Percentiles rank a stretch among this genome's conserved stretches.
Evolutionary conservation across 1,284 basidiomycete species (phyloP).

Genomic region (Chondrostereum purpureum): DNA sequence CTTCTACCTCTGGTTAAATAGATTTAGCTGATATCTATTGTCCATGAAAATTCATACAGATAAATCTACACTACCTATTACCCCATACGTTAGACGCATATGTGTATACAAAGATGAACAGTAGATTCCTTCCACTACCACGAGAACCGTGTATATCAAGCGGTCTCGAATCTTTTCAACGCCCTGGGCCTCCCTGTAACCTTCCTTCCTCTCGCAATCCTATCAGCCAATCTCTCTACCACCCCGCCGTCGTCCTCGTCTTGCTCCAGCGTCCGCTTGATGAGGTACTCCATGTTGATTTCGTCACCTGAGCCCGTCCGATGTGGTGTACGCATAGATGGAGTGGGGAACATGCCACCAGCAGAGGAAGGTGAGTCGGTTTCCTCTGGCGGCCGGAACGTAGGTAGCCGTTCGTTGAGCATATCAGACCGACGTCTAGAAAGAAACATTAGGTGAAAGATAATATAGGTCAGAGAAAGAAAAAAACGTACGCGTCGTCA

Average conservation of each 20-base stretch:
- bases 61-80: background rate
- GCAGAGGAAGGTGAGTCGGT: slow-evolving; percentile 29
- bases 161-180: slow-evolving; percentile 62
- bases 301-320: slow-evolving; percentile 47
- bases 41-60: background rate
- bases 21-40: too few species aligned
- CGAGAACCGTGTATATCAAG: too few species aligned
- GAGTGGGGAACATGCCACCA: slow-evolving; percentile 55
- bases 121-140: background rate
- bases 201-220: slow-evolving; percentile 46
- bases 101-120: background rate
- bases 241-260: slow-evolving; percentile 42
- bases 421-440: slow-evolving; percentile 84
- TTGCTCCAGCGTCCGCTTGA: slow-evolving; percentile 66
- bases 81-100: background rate
- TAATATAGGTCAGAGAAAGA: slow-evolving; percentile 5
- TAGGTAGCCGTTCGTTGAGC: slow-evolving; percentile 88
- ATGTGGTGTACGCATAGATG: slow-evolving; percentile 51
- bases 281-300: slow-evolving; percentile 78
- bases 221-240: slow-evolving; percentile 54
- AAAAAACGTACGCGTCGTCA: slow-evolving; percentile 78
- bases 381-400: slow-evolving; percentile 33
- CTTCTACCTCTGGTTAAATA: too few species aligned
- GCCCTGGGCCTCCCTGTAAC: slow-evolving; percentile 38
- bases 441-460: too few species aligned